Base-by-base conservation (phyloP, 1,284 basidiomycete species). In the Rhodotorula sp. region DNA sequence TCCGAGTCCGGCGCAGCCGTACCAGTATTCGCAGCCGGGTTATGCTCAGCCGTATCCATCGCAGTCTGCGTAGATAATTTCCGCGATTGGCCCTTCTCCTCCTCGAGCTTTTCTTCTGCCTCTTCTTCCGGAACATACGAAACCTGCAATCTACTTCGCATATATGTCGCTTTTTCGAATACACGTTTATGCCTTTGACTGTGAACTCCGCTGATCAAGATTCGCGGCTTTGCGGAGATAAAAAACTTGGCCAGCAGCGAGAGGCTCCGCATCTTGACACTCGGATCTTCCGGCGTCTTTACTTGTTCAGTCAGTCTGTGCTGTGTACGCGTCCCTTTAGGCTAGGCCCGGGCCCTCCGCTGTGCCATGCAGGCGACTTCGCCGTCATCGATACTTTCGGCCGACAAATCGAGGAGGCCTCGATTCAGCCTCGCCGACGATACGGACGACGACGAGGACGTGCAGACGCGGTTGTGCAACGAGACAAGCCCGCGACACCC, bases 401-500 rank as follows among this genome's bases (percentile, higher is more conserved):
- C n/a, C 62, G 26, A n/a, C 15, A n/a, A 43, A 45, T 4, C 56
- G 18, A 55, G 66, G 47, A 31, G 26, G 3, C 70, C 66, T 5
- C 64, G 47, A 1, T 71, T 71, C 52, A 59, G 47, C 4, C 45
- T 71, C 59, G 48, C 60, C 50, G 60, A 56, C 69, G 61, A 50
- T 43, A 50, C 48, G 10, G 52, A 54, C 26, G 60, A 66, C 45
- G 64, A 63, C 48, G 26, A 52, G 19, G 26, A 34, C 21, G 63
- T 55, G 14, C 54, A 15, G 54, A 28, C 5, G 16, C 26, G 28
- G 2, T 26, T 19, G 49, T 19, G 19, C 49, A 23, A 19, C 49
- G 49, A 23, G 23, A 26, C 14, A n/a, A 26, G 54, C 15, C 54
- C 54, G n/a, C 54, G 26, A 28, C 54, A 8, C 5, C 26, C 54